A percentile compares a stretch with the other conserved stretches of the same genome.
phyloP scores from a whole-genome alignment of 2,329 filamentous ascomycete species.

The Colletotrichum orbiculare region DNA sequence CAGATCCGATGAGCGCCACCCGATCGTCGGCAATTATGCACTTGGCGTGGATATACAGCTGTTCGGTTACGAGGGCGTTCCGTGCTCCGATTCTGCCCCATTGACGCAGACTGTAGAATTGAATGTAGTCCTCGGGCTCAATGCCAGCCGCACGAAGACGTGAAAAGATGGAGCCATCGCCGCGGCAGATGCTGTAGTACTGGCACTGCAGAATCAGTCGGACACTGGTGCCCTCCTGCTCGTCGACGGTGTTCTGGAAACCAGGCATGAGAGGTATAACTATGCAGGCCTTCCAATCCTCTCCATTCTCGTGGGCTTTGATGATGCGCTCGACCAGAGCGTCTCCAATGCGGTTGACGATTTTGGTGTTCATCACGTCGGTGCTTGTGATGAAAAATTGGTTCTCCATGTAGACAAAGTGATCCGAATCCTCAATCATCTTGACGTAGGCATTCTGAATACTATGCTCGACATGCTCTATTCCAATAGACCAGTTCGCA shows the following conservation, averaged over 20 bases:
- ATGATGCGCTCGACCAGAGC: conserved; percentile 93
- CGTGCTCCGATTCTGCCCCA: conserved; percentile 89
- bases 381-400: conserved; percentile 98
- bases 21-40: conserved; percentile 96
- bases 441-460: conserved; percentile 97
- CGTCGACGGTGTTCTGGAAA: conserved; percentile 96
- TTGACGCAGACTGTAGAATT: conserved; percentile 90
- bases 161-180: conserved; percentile 91
- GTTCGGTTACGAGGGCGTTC: conserved; percentile 89
- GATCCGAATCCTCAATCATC: conserved; percentile 93
- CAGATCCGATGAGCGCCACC: conserved; percentile 92
- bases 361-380: conserved; percentile 86
- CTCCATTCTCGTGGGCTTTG: conserved; percentile 82
- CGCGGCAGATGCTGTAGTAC: conserved; percentile 94
- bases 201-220: conserved; percentile 97
- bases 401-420: conserved; percentile 99
- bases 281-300: conserved; percentile 91
- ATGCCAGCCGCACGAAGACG: conserved; percentile 82
- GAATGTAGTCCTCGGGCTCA: conserved; percentile 93
- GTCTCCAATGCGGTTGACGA: conserved; percentile 94
- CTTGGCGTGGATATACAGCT: conserved; percentile 98
- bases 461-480: conserved; percentile 88
- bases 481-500: conserved; percentile 90
- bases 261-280: conserved; percentile 97
- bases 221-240: conserved; percentile 93